Conservation (phyloP, 345 rosid genomes). For the Murraya koenigii region DNA sequence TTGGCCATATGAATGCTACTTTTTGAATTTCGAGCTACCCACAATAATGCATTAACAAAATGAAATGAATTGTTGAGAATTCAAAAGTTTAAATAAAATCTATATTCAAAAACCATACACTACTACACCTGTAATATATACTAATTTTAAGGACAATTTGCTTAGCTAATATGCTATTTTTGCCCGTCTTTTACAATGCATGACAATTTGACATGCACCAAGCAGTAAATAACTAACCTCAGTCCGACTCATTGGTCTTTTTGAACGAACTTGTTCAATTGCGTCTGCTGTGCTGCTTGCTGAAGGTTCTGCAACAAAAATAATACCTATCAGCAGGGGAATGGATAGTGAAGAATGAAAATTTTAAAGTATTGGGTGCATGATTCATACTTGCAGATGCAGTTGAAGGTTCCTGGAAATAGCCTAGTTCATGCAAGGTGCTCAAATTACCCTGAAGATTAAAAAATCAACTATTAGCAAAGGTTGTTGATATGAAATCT, state of each 20-base stretch:
- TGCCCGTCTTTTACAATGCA: not conserved
- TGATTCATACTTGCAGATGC: conserved; percentile 41
- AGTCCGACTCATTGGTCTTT: conserved; percentile 79
- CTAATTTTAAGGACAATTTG: not conserved
- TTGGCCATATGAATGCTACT: not conserved
- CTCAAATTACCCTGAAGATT: conserved; percentile 67
- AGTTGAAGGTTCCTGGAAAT: conserved; percentile 49
- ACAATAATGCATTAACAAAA: not conserved
- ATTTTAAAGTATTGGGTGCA: conserved; percentile 9
- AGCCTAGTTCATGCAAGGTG: conserved; percentile 41
- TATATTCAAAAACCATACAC: not conserved
- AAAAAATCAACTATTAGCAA: conserved; percentile 29
- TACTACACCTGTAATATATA: not conserved
- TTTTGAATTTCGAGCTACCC: not conserved
- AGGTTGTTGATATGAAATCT: conserved; percentile 16
- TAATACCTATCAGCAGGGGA: conserved; percentile 7
- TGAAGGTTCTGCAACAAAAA: conserved; percentile 41
- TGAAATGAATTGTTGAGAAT: not conserved
- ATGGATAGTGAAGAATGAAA: conserved; percentile 1
- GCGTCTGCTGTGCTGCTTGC: conserved; percentile 52
- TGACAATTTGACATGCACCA: not conserved
- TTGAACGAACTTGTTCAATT: conserved; percentile 63
- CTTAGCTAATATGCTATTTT: not conserved
- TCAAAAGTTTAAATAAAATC: not conserved
- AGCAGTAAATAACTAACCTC: conserved; percentile 54